phyloP scores from a whole-genome alignment of 106 monocot species.

The Platanthera guangdongensis region DNA sequence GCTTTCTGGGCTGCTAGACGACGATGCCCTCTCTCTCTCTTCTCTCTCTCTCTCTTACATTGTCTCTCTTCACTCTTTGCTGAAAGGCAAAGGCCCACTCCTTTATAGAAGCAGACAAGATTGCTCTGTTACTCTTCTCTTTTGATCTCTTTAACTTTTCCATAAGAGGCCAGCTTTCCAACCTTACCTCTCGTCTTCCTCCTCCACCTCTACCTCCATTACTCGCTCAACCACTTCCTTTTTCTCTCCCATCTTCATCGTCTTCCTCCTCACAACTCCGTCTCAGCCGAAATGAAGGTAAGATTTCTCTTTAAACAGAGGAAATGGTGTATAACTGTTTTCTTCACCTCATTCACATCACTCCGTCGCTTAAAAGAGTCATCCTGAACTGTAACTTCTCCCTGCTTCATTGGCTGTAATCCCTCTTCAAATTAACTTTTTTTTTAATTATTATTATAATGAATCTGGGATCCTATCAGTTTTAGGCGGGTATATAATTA shows the following conservation, averaged over 20 bases:
- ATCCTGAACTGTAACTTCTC: background rate
- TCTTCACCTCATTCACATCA: background rate
- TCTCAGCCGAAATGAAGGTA: slow-evolving; percentile 18
- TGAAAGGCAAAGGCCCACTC: slow-evolving; percentile 5
- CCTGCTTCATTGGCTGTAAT: background rate
- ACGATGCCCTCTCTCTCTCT: slow-evolving; percentile 5
- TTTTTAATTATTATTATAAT: background rate
- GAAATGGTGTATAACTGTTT: background rate
- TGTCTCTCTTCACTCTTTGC: background rate
- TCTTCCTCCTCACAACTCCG: background rate
- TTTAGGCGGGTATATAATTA: background rate
- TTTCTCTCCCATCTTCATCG: background rate
- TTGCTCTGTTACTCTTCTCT: background rate
- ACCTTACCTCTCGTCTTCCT: background rate
- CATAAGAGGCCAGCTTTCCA: background rate
- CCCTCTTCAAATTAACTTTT: no score
- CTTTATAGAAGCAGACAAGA: slow-evolving; percentile 8
- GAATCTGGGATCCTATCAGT: background rate
- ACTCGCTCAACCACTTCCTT: background rate
- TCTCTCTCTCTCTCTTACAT: background rate
- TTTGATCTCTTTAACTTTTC: background rate
- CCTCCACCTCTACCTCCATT: background rate
- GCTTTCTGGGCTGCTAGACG: background rate
- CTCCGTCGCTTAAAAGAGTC: background rate
- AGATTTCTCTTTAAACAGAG: background rate